Base-by-base conservation (phyloP, 495 filamentous ascomycete species). In the Geopyxis carbonaria region DNA sequence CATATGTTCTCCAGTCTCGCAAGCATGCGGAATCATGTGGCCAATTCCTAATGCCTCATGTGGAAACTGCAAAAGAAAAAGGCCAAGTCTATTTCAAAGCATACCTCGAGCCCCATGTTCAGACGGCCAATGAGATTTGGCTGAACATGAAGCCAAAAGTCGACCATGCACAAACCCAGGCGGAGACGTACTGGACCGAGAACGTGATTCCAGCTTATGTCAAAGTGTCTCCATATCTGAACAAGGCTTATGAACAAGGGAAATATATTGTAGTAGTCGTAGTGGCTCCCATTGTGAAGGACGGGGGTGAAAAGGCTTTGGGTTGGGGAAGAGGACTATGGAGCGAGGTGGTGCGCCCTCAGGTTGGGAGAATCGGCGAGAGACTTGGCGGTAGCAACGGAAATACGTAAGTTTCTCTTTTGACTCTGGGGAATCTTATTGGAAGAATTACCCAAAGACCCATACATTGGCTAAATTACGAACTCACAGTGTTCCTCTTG, bases 331-430 rank as follows among this genome's bases (percentile, higher is more conserved):
- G 55, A 31, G 47, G 47, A 16, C 34, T 56, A 20, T 56, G 52
- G 52, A 55, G 44, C 20, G 52, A 56, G 24, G 40, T 55, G 24
- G 87, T 99, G 5, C 85, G 94, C 60, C 91, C 91, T 8, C 89
- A 99, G 55, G 67, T 99, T 0, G 72, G 89, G 34, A 79, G 83
- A 46, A 95, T 99, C 45, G 75, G 82, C 10, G 78, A 94, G 61
- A 70, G 87, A 7, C 68, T 97, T 11, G 89, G 85, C 45, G 57
- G 45, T 33, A 33, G 5, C 13, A 41, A 43, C 33, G 38, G 45
- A 39, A 48, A 40, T 27, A 43, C 49, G 51, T 54, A 53, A 42
- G 51, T 45, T 40, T 35, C 32, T 30, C 37, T 43, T 51, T n/a
- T n/a, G n/a, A n/a, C n/a, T n/a, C n/a, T n/a, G n/a, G n/a, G n/a